Evolutionary conservation across 352 stramenopile species (phyloP).

Genomic region (Pythium rhizo-oryzae): DNA sequence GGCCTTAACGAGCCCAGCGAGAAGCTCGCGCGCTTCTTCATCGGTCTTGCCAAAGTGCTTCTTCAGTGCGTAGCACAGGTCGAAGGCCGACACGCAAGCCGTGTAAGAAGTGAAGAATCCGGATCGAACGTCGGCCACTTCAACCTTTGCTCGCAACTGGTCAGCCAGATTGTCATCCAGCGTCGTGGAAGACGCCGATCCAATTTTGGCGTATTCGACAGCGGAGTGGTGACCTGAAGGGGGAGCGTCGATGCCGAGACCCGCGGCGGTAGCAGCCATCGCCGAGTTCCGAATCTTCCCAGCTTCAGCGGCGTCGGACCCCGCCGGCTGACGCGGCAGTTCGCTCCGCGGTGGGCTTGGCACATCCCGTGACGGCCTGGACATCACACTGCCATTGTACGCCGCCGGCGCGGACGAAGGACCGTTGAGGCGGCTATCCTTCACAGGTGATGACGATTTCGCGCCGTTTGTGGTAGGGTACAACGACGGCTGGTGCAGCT

Average conservation of each 20-base stretch:
- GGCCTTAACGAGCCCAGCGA: conserved; percentile 45
- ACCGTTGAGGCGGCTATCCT: conserved; percentile 17
- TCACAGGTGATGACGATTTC: neutral
- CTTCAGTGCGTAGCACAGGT: conserved; percentile 54
- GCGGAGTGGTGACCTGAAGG: conserved; percentile 35
- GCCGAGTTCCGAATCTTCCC: conserved; percentile 57
- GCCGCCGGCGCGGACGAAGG: conserved; percentile 35
- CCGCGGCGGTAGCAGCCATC: conserved; percentile 51
- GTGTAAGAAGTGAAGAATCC: conserved; percentile 79
- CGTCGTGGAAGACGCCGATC: conserved; percentile 36
- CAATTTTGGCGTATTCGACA: conserved; percentile 40
- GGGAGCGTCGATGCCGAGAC: conserved; percentile 35
- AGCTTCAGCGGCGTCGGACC: conserved; percentile 19
- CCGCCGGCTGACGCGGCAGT: conserved; percentile 5
- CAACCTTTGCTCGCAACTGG: conserved; percentile 58
- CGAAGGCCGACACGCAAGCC: conserved; percentile 53
- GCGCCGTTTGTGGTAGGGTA: conserved; percentile 39
- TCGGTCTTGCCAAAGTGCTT: conserved; percentile 60
- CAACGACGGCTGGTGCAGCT: conserved; percentile 80
- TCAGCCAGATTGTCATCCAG: conserved; percentile 70
- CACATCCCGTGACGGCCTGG: conserved; percentile 12
- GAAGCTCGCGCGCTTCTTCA: conserved; percentile 43
- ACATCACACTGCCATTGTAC: conserved; percentile 9
- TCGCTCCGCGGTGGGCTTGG: conserved; percentile 16
- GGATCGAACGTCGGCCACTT: conserved; percentile 59